Conservation (phyloP, 306 rosid species). For the Cicer arietinum region DNA sequence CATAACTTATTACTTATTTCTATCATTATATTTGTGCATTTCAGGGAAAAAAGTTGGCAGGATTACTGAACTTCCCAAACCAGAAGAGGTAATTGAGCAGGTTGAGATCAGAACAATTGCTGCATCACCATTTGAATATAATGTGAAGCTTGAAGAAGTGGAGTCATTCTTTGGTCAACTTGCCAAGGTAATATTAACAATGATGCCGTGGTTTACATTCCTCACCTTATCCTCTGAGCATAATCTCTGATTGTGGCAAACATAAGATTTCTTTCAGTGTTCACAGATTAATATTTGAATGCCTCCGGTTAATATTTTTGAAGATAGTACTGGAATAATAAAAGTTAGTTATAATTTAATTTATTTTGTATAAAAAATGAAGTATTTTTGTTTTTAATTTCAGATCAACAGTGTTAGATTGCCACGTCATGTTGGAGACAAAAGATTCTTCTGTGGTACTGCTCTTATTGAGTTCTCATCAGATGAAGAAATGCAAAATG, state of each 20-base stretch:
- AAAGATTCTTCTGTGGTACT: conserved; percentile 71
- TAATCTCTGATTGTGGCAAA: neutral
- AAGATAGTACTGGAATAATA: neutral
- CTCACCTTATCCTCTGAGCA: neutral
- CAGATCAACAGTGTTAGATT: conserved; percentile 82
- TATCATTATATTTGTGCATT: conserved; percentile 27
- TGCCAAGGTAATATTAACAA: conserved; percentile 62
- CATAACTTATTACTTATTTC: neutral
- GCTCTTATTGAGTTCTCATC: conserved; percentile 81
- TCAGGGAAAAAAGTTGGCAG: conserved; percentile 79
- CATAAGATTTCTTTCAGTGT: neutral
- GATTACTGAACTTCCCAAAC: conserved; percentile 67
- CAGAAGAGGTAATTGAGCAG: conserved; percentile 87
- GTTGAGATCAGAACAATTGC: conserved; percentile 83
- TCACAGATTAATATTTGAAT: neutral
- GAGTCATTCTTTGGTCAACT: conserved; percentile 64
- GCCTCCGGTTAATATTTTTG: neutral
- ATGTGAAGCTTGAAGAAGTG: conserved; percentile 73
- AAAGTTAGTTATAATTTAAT: neutral
- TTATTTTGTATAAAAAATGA: neutral
- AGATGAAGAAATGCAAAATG: conserved; percentile 66
- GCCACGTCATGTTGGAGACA: conserved; percentile 85
- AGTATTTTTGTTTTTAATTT: conserved; percentile 34
- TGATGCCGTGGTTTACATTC: conserved; percentile 1
- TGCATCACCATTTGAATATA: conserved; percentile 77